Conservation (phyloP, 176 grass and related monocot species). For the Cocos nucifera region DNA sequence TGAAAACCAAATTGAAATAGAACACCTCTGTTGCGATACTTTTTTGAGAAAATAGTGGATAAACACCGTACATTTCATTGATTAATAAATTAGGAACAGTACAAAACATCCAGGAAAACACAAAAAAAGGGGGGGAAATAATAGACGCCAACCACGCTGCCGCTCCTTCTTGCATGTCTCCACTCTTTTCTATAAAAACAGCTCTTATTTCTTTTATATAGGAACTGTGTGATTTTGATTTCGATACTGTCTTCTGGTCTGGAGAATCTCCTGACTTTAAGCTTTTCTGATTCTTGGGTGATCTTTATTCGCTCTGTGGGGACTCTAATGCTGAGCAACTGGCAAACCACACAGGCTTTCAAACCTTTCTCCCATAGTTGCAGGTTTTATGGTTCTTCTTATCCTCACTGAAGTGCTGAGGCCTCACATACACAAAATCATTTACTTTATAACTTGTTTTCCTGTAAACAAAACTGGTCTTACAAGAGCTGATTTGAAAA, state of each 20-base stretch:
- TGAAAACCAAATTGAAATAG: too few relatives aligned
- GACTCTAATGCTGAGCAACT: slow-evolving; percentile 49
- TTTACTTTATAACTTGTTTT: slow-evolving; percentile 50
- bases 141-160: too few relatives aligned
- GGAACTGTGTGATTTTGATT: slow-evolving; percentile 69
- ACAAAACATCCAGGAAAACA: too few relatives aligned
- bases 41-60: too few relatives aligned
- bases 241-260: slow-evolving; percentile 82
- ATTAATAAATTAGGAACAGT: too few relatives aligned
- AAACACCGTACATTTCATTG: too few relatives aligned
- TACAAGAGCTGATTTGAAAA: slow-evolving; percentile 37
- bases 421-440: slow-evolving; percentile 69
- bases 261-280: slow-evolving; percentile 85
- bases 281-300: slow-evolving; percentile 42
- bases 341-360: slow-evolving; percentile 74
- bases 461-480: slow-evolving; percentile 59
- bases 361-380: slow-evolving; percentile 86
- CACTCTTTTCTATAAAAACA: too few relatives aligned
- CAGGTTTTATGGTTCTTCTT: slow-evolving; percentile 37
- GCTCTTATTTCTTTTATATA: slow-evolving; percentile 78
- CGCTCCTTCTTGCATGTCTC: too few relatives aligned
- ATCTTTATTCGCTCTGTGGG: slow-evolving; percentile 31
- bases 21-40: too few relatives aligned
- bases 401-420: slow-evolving; percentile 58
- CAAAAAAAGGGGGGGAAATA: too few relatives aligned